phyloP scores from a whole-genome alignment of 2,329 filamentous ascomycete species.

The Alternaria metachromatica region DNA sequence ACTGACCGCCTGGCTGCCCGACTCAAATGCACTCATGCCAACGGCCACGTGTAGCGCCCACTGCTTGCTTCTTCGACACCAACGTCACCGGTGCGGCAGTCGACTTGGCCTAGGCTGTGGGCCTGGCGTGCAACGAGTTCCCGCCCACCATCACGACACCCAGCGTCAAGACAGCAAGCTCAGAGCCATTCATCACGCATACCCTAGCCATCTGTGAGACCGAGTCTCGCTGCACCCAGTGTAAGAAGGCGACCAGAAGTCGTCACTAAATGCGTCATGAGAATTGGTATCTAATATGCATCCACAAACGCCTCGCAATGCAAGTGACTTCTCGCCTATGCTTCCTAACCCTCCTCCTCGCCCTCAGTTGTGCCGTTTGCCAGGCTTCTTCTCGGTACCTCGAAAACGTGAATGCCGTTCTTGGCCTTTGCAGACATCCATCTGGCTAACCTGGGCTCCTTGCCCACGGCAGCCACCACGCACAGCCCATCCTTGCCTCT shows the following conservation, averaged over 20 bases:
- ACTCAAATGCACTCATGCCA: constrained; percentile 12
- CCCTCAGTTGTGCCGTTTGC: constrained; percentile 24
- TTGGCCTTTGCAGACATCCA: constrained; percentile 75
- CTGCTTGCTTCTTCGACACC: constrained; percentile 2
- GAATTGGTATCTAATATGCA: constrained; percentile 29
- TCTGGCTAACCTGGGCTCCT: constrained; percentile 82
- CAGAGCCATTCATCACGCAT: background rate
- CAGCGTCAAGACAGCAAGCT: background rate
- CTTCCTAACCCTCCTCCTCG: constrained; percentile 6
- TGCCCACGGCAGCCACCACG: constrained; percentile 84
- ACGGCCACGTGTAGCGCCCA: constrained; percentile 25
- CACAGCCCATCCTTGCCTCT: constrained; percentile 76
- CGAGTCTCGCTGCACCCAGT: background rate
- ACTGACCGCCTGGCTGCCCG: constrained; percentile 24
- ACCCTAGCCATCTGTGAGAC: background rate
- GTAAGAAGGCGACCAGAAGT: background rate
- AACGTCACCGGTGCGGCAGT: constrained; percentile 1
- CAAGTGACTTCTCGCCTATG: constrained; percentile 10
- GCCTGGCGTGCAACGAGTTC: background rate
- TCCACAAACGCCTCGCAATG: constrained; percentile 12
- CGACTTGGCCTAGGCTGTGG: background rate
- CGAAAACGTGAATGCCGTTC: constrained; percentile 88
- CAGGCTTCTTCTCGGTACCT: constrained; percentile 64
- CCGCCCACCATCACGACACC: background rate
- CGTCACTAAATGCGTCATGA: constrained; percentile 5